phyloP scores from a whole-genome alignment of 345 rosid genomes.

The Salix dunnii region DNA sequence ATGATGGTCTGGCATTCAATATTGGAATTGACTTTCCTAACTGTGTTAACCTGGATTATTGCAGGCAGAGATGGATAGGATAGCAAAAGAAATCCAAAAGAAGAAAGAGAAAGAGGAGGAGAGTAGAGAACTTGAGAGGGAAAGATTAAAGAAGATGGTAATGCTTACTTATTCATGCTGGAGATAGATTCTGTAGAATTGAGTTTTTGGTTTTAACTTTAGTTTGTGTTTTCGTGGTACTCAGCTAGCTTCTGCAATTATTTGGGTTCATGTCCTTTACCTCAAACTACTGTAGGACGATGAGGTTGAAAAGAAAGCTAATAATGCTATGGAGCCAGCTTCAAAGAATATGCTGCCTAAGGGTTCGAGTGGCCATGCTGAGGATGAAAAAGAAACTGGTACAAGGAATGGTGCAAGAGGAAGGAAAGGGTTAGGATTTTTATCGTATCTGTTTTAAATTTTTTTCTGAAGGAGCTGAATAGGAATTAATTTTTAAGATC shows the following conservation, averaged over 20 bases:
- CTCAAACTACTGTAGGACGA: slow-evolving; percentile 99
- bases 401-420: slow-evolving; percentile 58
- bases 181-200: slow-evolving; percentile 43
- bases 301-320: slow-evolving; percentile 43
- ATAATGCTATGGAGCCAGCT: slow-evolving; percentile 36
- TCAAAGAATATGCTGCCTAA: slow-evolving; percentile 34
- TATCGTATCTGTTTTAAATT: not conserved
- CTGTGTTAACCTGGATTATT: slow-evolving; percentile 6
- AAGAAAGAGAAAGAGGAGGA: slow-evolving; percentile 67
- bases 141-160: slow-evolving; percentile 65
- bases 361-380: slow-evolving; percentile 37
- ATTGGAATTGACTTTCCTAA: slow-evolving; percentile 9
- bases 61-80: slow-evolving; percentile 65
- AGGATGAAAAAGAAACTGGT: slow-evolving; percentile 46
- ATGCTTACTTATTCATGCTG: slow-evolving; percentile 63
- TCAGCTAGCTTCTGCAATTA: slow-evolving; percentile 99
- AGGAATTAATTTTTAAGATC: slow-evolving; percentile 2
- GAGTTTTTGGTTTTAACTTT: slow-evolving; percentile 61
- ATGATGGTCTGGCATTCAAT: not conserved
- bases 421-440: slow-evolving; percentile 47
- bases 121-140: slow-evolving; percentile 50
- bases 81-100: slow-evolving; percentile 59
- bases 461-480: slow-evolving; percentile 47
- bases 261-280: slow-evolving; percentile 99
- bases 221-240: slow-evolving; percentile 68